Conservation (phyloP, 352 stramenopile species). For the Lagenidium sp. region DNA sequence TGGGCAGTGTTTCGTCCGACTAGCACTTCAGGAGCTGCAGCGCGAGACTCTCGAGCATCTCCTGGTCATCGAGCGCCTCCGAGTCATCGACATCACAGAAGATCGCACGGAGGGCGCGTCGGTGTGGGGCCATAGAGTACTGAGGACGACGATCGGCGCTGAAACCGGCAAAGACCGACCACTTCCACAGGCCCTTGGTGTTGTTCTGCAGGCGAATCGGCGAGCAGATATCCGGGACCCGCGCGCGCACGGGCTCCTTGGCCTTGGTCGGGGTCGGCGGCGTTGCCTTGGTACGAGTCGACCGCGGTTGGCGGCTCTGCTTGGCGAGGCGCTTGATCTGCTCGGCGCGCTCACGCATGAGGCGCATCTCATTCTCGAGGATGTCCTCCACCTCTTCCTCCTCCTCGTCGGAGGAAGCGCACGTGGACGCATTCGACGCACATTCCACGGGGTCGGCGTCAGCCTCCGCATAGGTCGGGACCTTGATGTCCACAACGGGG, state of each 20-base stretch:
- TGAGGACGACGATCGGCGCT: constrained; percentile 8
- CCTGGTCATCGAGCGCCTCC: background rate
- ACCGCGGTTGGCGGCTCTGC: constrained; percentile 9
- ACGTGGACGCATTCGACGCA: constrained; percentile 23
- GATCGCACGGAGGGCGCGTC: background rate
- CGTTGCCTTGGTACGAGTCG: background rate
- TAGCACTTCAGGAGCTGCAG: too few species aligned
- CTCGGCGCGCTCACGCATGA: constrained; percentile 26
- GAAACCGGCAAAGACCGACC: constrained; percentile 22
- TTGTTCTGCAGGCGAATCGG: constrained; percentile 19
- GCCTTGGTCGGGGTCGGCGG: constrained; percentile 6
- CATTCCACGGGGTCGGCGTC: constrained; percentile 11
- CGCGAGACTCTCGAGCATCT: too few species aligned
- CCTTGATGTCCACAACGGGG: background rate
- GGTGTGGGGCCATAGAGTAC: background rate
- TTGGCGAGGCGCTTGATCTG: constrained; percentile 24
- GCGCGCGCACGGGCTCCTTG: background rate
- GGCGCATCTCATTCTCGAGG: constrained; percentile 18
- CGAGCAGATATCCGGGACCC: constrained; percentile 3
- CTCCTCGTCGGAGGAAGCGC: constrained; percentile 24
- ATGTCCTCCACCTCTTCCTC: constrained; percentile 21
- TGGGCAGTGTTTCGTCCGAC: too few species aligned
- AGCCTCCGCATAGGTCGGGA: background rate
- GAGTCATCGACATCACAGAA: background rate
- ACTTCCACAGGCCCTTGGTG: constrained; percentile 23